Evolutionary conservation across 768 basidiomycete species (phyloP), one percentile per base, ranked within the genome.

Genomic region (Lactarius hatsudake): DNA sequence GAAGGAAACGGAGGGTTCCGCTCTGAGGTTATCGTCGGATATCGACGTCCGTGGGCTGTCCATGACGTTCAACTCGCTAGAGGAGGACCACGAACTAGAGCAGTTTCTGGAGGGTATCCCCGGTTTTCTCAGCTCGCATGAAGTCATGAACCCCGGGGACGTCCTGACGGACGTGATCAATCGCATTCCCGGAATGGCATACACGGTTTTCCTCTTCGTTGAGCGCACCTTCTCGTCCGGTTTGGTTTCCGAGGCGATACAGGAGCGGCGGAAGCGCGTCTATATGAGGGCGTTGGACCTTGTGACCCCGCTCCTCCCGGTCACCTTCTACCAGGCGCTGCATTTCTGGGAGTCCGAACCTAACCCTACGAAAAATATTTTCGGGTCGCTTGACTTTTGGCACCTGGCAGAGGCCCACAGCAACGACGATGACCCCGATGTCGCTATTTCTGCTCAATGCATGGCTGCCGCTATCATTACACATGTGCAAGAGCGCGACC

Each of bases 1-100:
- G 40, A 68, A 32, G 62, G 63, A 63, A 36, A 61, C 63, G 17
- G 67, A 68, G 32, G 53, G 59, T 4, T 48, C 54, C 6, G 67
- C 67, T 40, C 23, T 68, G 40, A 34, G 42, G 17, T 12, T 64
- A 23, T 64, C 62, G 7, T 48, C 67, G 1, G 62, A 59, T 4
- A 68, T 68, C 43, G 67, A 68, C 43, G 42, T 64, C 26, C 68
- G 68, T 15, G 67, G 64, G 12, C 32, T 69, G 30, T 48, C 56
- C 28, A 62, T 60, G 60, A 69, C 60, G 5, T 62, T 69, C 30
- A 61, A 69, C 6, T 66, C 64, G 20, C 34, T 69, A 45, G 68
- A 69, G 40, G 68, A 69, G 60, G 68, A 69, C 38, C 55, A 69
- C 45, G 68, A 69, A 8, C 36, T 69, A 17, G 68, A 69, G 38